These are phyloP conservation scores for Linanthus parryae DNA, from an alignment of 148 eudicot species.

Conservation along the genomic window DNA sequence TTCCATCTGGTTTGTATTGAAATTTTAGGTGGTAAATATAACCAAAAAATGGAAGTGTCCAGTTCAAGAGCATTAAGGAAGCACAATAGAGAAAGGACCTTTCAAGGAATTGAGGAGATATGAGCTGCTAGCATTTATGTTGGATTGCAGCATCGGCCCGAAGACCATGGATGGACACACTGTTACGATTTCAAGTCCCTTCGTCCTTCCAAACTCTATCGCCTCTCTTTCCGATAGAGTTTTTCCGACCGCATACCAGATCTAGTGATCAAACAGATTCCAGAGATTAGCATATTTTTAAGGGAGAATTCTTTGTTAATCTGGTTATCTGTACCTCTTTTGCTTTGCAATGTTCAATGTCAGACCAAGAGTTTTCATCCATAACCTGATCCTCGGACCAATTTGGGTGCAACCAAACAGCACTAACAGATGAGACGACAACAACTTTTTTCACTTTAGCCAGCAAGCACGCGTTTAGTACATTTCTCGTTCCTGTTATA, in stretches of 20 bases:
- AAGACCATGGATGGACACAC: constrained; percentile 10
- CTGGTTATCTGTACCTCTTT: constrained; percentile 21
- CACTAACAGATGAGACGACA: constrained; percentile 34
- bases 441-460: constrained; percentile 42
- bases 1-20: too few species aligned
- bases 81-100: background rate
- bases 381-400: constrained; percentile 42
- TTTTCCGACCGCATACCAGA: constrained; percentile 10
- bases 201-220: constrained; percentile 12
- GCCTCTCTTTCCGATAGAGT: constrained; percentile 11
- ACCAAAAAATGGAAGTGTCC: too few species aligned
- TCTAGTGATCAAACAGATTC: background rate
- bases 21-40: too few species aligned
- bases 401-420: constrained; percentile 36
- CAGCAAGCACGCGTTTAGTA: constrained; percentile 36
- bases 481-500: constrained; percentile 1
- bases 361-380: constrained; percentile 61
- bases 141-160: constrained; percentile 13
- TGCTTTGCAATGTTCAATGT: constrained; percentile 29
- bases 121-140: constrained; percentile 5
- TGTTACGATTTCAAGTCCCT: constrained; percentile 10
- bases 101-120: constrained; percentile 3
- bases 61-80: too few species aligned
- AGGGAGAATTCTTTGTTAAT: background rate
- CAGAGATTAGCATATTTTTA: too few species aligned